phyloP scores from a whole-genome alignment of 139 green algal genomes.

The Diplosphaera chodatii region DNA sequence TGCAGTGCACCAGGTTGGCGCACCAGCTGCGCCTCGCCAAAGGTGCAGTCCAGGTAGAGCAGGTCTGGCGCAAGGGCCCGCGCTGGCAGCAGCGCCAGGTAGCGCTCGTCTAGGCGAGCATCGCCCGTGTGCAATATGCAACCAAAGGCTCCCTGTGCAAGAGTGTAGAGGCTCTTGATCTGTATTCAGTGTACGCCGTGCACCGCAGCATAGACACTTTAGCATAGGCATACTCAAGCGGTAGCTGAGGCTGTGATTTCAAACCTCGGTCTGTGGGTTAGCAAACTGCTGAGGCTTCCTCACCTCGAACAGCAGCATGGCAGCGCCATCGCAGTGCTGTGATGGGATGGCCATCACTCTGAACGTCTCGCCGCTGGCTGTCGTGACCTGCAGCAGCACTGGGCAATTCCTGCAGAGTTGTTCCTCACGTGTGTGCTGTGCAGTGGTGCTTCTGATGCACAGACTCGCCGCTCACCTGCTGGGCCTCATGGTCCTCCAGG shows the following conservation, averaged over 20 bases:
- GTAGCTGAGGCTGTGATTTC: too few relatives aligned
- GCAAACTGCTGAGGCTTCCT: neutral
- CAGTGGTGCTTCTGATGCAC: neutral
- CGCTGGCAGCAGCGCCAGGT: neutral
- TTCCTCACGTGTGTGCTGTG: neutral
- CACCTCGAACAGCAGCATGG: slow-evolving; percentile 29
- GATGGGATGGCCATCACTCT: slow-evolving; percentile 21
- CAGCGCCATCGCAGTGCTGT: slow-evolving; percentile 23
- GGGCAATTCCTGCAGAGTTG: too few relatives aligned
- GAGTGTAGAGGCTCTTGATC: too few relatives aligned
- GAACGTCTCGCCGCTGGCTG: neutral
- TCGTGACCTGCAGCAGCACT: neutral
- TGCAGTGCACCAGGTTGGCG: too few relatives aligned
- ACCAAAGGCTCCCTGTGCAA: slow-evolving; percentile 25
- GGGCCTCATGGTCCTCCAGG: neutral
- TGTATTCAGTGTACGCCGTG: too few relatives aligned
- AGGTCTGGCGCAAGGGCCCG: slow-evolving; percentile 7
- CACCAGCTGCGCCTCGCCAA: slow-evolving; percentile 10
- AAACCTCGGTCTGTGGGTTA: too few relatives aligned
- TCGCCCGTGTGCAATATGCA: slow-evolving; percentile 33
- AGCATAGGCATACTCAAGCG: too few relatives aligned
- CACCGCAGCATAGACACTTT: too few relatives aligned
- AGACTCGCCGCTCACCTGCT: neutral
- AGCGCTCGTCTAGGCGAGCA: slow-evolving; percentile 12
- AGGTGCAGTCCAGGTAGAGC: slow-evolving; percentile 27